A percentile compares a stretch with the other conserved stretches of the same genome.
Evolutionary conservation across 164 flowering plant genomes (phyloP).

Genomic region (Euptelea pleiosperma): DNA sequence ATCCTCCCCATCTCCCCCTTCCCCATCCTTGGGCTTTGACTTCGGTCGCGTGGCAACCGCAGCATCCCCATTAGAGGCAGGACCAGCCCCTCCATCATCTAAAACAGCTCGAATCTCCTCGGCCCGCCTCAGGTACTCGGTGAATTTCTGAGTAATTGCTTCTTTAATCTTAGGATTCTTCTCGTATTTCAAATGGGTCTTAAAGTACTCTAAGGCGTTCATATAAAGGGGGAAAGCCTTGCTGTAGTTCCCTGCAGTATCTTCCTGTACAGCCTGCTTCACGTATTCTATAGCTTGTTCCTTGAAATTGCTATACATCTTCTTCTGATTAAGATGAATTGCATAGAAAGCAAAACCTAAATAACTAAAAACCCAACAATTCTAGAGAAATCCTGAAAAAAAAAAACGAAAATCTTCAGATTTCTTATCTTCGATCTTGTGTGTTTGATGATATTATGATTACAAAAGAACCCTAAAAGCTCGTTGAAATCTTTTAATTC

Average conservation of each 20-base stretch:
- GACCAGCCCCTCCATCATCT: conserved; percentile 84
- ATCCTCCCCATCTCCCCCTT: conserved; percentile 73
- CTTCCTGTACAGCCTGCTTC: conserved; percentile 93
- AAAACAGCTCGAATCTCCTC: conserved; percentile 95
- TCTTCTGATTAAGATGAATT: too few relatives aligned
- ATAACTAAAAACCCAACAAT: too few relatives aligned
- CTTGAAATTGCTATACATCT: conserved; percentile 97
- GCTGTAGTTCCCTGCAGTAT: conserved; percentile 88
- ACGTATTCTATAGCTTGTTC: conserved; percentile 97
- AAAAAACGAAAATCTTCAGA: too few relatives aligned
- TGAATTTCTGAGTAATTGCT: conserved; percentile 88
- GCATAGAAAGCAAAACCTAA: too few relatives aligned
- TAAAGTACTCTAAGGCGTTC: conserved; percentile 96
- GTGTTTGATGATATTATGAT: too few relatives aligned
- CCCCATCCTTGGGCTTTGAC: conserved; percentile 73
- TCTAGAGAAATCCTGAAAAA: too few relatives aligned
- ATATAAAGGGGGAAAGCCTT: conserved; percentile 93
- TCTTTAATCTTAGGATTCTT: conserved; percentile 94
- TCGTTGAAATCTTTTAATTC: too few relatives aligned
- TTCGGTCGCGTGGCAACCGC: conserved; percentile 80
- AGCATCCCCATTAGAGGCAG: conserved; percentile 70
- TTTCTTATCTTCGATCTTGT: too few relatives aligned
- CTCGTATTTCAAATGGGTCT: conserved; percentile 90
- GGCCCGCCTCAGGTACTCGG: conserved; percentile 91
- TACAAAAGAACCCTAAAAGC: too few relatives aligned